A percentile compares a stretch with the other conserved stretches of the same genome.
These are phyloP conservation scores for Hordeum pubiflorum DNA, from an alignment of 202 grass and related monocot genomes.

Conservation along the genomic window DNA sequence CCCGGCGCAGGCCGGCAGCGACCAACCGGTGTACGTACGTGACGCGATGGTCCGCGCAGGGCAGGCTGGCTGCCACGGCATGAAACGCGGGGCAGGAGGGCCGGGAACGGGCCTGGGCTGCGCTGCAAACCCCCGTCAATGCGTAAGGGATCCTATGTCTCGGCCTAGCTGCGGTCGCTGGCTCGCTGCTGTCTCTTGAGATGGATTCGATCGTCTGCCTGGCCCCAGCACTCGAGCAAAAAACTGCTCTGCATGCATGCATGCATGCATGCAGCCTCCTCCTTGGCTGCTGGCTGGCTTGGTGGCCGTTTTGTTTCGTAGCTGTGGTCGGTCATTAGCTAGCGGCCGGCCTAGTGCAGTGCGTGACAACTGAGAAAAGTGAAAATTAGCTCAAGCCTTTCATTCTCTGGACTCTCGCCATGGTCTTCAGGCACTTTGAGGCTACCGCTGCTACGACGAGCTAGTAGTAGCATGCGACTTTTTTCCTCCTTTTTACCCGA, in stretches of 20 bases:
- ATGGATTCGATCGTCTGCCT: too few relatives aligned
- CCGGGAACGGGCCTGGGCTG: not conserved
- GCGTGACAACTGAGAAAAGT: not conserved
- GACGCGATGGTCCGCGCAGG: not conserved
- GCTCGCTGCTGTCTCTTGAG: not conserved
- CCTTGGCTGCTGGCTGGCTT: not conserved
- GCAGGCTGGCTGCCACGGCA: not conserved
- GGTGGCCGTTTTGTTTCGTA: not conserved
- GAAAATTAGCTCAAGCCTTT: not conserved
- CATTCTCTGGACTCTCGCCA: not conserved
- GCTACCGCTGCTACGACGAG: not conserved
- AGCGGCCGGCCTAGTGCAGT: not conserved
- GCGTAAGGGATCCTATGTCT: slow-evolving; percentile 38
- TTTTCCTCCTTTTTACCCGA: not conserved
- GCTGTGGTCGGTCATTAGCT: not conserved
- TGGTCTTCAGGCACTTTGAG: not conserved
- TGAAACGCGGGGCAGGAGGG: not conserved
- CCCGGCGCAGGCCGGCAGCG: too few relatives aligned
- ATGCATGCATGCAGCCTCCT: too few relatives aligned
- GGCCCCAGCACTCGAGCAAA: too few relatives aligned
- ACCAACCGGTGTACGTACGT: not conserved
- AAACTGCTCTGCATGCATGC: too few relatives aligned
- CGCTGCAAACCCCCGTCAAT: not conserved
- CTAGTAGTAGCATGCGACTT: not conserved
- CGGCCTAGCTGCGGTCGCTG: not conserved